Evolutionary conservation across 257 asterid genomes (phyloP).

Genomic region (Solanum virginianum): DNA sequence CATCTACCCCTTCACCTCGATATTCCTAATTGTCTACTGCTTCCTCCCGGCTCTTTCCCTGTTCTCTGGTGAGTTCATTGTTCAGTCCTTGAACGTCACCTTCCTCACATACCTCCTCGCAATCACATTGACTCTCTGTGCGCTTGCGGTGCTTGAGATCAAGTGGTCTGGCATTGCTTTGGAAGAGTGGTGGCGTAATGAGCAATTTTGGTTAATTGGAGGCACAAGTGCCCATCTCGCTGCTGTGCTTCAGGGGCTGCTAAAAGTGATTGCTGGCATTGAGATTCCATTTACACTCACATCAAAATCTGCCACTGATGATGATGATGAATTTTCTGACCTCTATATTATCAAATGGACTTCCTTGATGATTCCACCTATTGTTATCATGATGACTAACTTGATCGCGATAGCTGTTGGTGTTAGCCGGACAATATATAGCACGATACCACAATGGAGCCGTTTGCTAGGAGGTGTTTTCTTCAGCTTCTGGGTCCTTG

Average conservation of each 20-base stretch:
- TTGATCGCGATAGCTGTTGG: conserved; percentile 78
- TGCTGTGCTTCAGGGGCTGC: conserved; percentile 76
- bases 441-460: conserved; percentile 82
- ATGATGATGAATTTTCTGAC: conserved; percentile 72
- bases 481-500: conserved; percentile 87
- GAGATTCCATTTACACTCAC: conserved; percentile 78
- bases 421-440: conserved; percentile 64
- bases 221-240: conserved; percentile 89
- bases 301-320: conserved; percentile 61
- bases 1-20: conserved; percentile 73
- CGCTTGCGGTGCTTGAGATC: conserved; percentile 60
- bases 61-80: conserved; percentile 75
- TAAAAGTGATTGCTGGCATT: conserved; percentile 73
- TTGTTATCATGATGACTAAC: conserved; percentile 59
- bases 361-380: conserved; percentile 62
- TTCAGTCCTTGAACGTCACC: conserved; percentile 51
- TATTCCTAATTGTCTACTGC: conserved; percentile 72
- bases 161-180: conserved; percentile 71
- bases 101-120: conserved; percentile 56
- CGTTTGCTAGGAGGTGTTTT: conserved; percentile 76
- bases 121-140: conserved; percentile 56
- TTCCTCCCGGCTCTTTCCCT: conserved; percentile 81
- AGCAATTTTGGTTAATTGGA: conserved; percentile 82
- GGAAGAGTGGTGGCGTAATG: conserved; percentile 94
- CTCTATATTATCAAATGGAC: conserved; percentile 60